Evolutionary conservation across 2,329 filamentous ascomycete genomes (phyloP).

Genomic region (Trichoderma guizhouense): DNA sequence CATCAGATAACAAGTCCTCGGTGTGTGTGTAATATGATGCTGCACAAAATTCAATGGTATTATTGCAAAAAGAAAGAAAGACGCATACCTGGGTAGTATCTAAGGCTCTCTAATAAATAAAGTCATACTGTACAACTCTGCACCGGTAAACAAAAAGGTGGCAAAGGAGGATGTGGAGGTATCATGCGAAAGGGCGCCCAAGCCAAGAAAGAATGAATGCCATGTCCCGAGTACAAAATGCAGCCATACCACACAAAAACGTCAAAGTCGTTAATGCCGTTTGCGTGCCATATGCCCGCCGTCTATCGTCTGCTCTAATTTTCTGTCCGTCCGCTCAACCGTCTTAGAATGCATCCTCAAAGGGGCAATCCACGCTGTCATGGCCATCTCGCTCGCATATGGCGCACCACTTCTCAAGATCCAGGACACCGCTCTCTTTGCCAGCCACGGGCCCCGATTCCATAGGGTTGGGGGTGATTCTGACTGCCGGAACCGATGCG

Average conservation of each 20-base stretch:
- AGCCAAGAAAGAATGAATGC: constrained; percentile 25
- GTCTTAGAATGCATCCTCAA: constrained; percentile 72
- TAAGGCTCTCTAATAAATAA: constrained; percentile 5
- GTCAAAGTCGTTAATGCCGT: constrained; percentile 22
- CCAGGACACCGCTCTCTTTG: constrained; percentile 73
- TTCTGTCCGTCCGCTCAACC: background rate
- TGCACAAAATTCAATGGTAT: constrained; percentile 7
- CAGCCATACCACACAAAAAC: constrained; percentile 19
- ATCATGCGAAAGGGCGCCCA: constrained; percentile 34
- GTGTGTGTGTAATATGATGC: background rate
- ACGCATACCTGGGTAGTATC: constrained; percentile 1
- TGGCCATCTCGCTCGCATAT: constrained; percentile 95
- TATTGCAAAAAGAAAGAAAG: constrained; percentile 20
- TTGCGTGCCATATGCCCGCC: constrained; percentile 13
- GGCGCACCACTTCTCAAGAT: constrained; percentile 92
- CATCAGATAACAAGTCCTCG: background rate
- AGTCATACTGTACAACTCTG: background rate
- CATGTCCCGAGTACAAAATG: constrained; percentile 21
- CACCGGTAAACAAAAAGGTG: constrained; percentile 20
- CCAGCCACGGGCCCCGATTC: constrained; percentile 69
- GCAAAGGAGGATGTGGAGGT: constrained; percentile 29
- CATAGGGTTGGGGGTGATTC: constrained; percentile 58
- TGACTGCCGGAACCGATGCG: constrained; percentile 38
- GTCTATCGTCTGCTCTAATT: constrained; percentile 8
- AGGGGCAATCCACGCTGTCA: constrained; percentile 90